These are phyloP conservation scores for Suillus cothurnatus DNA, from an alignment of 768 basidiomycete genomes.

Conservation along the genomic window DNA sequence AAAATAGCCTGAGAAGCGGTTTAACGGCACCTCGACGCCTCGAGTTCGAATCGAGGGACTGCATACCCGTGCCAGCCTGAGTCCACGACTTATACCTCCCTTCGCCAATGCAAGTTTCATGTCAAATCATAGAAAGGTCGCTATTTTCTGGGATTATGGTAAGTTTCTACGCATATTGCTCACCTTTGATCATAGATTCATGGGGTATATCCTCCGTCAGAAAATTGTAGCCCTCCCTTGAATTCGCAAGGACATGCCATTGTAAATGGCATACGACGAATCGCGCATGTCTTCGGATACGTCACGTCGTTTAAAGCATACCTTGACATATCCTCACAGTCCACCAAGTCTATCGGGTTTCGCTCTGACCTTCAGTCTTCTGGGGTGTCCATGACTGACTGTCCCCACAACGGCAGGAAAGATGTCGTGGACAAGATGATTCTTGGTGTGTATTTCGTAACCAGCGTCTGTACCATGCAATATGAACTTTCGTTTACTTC, in stretches of 20 bases:
- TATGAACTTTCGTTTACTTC: constrained; percentile 25
- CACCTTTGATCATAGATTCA: background rate
- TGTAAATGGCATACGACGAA: constrained; percentile 43
- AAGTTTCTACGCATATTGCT: constrained; percentile 9
- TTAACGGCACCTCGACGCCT: background rate
- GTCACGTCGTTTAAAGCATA: constrained; percentile 57
- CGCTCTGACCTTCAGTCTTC: constrained; percentile 49
- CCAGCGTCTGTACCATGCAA: background rate
- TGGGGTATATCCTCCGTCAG: constrained; percentile 14
- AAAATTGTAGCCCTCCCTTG: constrained; percentile 35
- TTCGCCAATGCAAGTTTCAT: constrained; percentile 24
- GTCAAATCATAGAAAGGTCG: constrained; percentile 40
- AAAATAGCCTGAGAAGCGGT: background rate
- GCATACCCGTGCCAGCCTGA: background rate
- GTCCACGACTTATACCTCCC: background rate
- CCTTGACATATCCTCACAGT: constrained; percentile 46
- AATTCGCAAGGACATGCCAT: constrained; percentile 37
- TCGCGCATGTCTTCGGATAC: constrained; percentile 50
- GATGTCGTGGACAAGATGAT: constrained; percentile 51
- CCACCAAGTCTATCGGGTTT: constrained; percentile 32
- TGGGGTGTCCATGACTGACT: constrained; percentile 44
- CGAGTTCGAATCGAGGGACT: background rate
- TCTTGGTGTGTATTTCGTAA: constrained; percentile 35
- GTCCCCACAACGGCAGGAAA: constrained; percentile 35
- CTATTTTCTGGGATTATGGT: constrained; percentile 45